Base-by-base conservation (phyloP, 306 rosid genomes). In the Albizia julibrissin region DNA sequence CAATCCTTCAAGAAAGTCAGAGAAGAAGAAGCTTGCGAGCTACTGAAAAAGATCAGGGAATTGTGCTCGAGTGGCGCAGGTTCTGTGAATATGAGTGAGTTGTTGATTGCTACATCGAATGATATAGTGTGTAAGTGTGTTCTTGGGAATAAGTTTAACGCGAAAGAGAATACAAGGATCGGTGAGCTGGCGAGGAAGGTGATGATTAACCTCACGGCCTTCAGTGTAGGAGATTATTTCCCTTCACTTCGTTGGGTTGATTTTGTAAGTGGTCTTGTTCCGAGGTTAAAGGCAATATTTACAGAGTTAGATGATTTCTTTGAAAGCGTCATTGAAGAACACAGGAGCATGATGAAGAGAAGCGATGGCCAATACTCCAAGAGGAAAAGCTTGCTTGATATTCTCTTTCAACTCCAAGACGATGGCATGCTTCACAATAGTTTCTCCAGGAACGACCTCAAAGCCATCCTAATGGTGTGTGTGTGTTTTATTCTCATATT, bases 171-270 rank as follows among this genome's bases (percentile, higher is more conserved):
- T 3, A 24, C 39, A 3, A 67, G 37, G 2, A 49, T 83, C 34
- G 59, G 42, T 42, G 65, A 33, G 50, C 56, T 85, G 1, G 68
- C 80, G 7, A 82, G 88, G 58, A 47, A 69, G 2, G 49, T 24
- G 66, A 68, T 83, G 88, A 16, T 80, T 42, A 16, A 77, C 8
- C 6, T 87, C 0, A 0, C 3, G 5, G 29, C 85, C 31, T 82
- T 87, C 50, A 69, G 83, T 1, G 72, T 85, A 69, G 79, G 81
- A 43, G 88, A 85, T 80, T 74, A 71, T 19, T 80, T 87, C 34
- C 85, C 90, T 72, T 68, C 21, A 40, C 27, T 85, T 26, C 79
- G 85, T 47, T 85, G 88, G 88, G 11, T 87, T 69, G 88, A 85
- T 61, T 56, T 76, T 68, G 42, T 80, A 11, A 80, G 74, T 0